Evolutionary conservation across 169 alveolate species (phyloP), one percentile per base, ranked within the genome.

Genomic region (Cryptosporidium canis): DNA sequence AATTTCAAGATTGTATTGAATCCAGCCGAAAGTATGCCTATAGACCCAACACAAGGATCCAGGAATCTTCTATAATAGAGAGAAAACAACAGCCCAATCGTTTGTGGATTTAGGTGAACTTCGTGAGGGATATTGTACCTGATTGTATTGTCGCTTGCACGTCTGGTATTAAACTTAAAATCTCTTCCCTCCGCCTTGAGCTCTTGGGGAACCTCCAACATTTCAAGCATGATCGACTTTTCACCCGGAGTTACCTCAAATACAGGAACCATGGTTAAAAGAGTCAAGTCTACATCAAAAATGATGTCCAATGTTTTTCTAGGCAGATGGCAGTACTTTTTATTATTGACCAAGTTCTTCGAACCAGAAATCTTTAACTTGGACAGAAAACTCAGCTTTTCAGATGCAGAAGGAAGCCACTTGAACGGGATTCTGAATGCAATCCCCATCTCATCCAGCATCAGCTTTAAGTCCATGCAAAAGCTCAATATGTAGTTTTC

Each of bases 1-100:
- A 77, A 77, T 24, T 77, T 77, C n/a, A 77, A 44, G 8, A 56
- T 41, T 11, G 87, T 77, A 61, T 58, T 77, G 61, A 58, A 77
- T 4, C 87, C 87, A 7, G 87, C 87, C 5, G 87, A 77, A 24
- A 77, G 29, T 27, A 77, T 58, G 9, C 72, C 37, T 29, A 77
- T 7, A 12, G 87, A 77, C 12, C 87, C 87, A 24, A 77, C 72
- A 77, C 87, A 77, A 9, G 87, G 87, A 44, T 77, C 87, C n/a
- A 77, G 31, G 39, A 77, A 58, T 24, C 72, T 77, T 58, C 87
- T 77, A 24, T 77, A 77, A 61, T 77, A 77, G 0, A 77, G 18
- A n/a, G 87, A 77, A 41, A 77, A 77, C 72, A 77, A 58, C 5
- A 77, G 66, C 18, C 87, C 87, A 39, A 77, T 61, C 9, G 87